phyloP scores from a whole-genome alignment of 2,329 filamentous ascomycete genomes.

The Diaporthe sp. region DNA sequence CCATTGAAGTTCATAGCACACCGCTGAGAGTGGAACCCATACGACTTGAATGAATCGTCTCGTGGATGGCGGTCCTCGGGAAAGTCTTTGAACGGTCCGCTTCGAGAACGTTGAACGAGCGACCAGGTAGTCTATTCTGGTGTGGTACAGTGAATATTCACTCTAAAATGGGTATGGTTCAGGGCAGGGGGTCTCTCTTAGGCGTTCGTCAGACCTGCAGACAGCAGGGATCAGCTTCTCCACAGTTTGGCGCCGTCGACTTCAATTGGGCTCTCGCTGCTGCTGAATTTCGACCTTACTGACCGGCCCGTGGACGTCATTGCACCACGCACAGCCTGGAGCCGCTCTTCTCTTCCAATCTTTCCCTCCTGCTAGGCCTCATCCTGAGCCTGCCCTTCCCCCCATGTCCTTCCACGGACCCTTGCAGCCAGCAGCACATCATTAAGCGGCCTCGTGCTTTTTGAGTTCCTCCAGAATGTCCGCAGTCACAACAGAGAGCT shows the following conservation, averaged over 20 bases:
- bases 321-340: not conserved
- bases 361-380: constrained; percentile 18
- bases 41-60: not conserved
- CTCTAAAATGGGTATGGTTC: not conserved
- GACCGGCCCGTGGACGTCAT: constrained; percentile 27
- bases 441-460: constrained; percentile 13
- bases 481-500: constrained; percentile 42
- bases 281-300: constrained; percentile 32
- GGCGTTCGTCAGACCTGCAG: constrained; percentile 33
- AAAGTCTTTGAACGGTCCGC: not conserved
- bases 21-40: not conserved
- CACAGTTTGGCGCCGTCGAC: constrained; percentile 17
- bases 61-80: not conserved
- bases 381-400: constrained; percentile 23
- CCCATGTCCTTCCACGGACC: constrained; percentile 2
- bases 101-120: not conserved
- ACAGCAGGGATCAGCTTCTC: constrained; percentile 30
- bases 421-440: not conserved
- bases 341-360: not conserved
- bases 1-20: not conserved
- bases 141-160: not conserved
- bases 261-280: constrained; percentile 16
- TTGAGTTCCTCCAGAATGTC: constrained; percentile 32
- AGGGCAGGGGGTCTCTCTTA: not conserved
- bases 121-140: not conserved